Percentiles rank a stretch among this genome's conserved stretches.
Conservation (phyloP, 2,329 filamentous ascomycete species). For the Thielaviopsis euricoi region DNA sequence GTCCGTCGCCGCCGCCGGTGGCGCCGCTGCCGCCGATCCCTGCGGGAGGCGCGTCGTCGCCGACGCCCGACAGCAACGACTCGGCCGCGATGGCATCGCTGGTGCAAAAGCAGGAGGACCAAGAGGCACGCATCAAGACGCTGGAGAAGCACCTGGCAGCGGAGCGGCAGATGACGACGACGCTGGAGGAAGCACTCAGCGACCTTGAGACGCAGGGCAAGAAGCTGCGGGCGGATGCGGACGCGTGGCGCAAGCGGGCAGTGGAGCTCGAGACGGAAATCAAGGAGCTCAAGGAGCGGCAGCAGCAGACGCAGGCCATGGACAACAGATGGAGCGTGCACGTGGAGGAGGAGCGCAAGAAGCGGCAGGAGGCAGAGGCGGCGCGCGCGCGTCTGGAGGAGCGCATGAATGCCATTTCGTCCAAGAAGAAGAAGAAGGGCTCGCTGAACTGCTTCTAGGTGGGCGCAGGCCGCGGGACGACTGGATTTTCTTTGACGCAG, state of each 20-base stretch:
- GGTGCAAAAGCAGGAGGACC: constrained; percentile 77
- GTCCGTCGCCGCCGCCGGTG: constrained; percentile 85
- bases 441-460: constrained; percentile 91
- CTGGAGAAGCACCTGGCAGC: constrained; percentile 95
- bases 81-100: constrained; percentile 38
- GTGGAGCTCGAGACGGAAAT: constrained; percentile 56
- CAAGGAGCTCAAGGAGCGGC: constrained; percentile 42
- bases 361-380: constrained; percentile 75
- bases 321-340: constrained; percentile 58
- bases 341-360: constrained; percentile 91
- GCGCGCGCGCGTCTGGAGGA: constrained; percentile 82
- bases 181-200: constrained; percentile 85
- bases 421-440: constrained; percentile 90
- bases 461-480: constrained; percentile 13
- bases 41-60: constrained; percentile 34
- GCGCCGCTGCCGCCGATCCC: constrained; percentile 93
- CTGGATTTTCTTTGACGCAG: constrained; percentile 5
- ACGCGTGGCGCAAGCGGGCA: constrained; percentile 79
- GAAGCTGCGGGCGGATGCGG: constrained; percentile 79
- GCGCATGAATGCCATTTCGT: constrained; percentile 79
- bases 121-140: constrained; percentile 83
- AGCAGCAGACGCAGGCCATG: constrained; percentile 27
- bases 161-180: constrained; percentile 90
- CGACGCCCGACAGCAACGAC: constrained; percentile 21
- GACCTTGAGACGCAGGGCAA: constrained; percentile 86